Evolutionary conservation across 169 alveolate genomes (phyloP).

Genomic region (Babesia caballi): DNA sequence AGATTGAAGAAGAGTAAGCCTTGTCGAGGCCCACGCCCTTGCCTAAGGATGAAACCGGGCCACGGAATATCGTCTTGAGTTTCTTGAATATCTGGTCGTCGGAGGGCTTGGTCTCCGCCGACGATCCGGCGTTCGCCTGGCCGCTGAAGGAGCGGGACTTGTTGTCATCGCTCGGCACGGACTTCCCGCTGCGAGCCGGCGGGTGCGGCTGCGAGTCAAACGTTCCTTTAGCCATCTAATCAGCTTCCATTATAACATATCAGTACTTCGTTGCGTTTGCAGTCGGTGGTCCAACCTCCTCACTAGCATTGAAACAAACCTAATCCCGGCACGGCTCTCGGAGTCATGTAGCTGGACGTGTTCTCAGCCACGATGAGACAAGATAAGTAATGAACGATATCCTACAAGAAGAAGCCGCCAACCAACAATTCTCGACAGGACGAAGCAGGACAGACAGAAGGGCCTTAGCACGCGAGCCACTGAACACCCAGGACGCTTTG

Average conservation of each 20-base stretch:
- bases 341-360: constrained; percentile 16
- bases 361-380: constrained; percentile 10
- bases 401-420: neutral
- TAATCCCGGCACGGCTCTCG: neutral
- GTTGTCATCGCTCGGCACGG: neutral
- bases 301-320: neutral
- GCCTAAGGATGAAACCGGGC: constrained; percentile 3
- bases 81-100: constrained; percentile 28
- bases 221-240: constrained; percentile 3
- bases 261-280: constrained; percentile 1
- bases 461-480: too few relatives aligned
- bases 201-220: constrained; percentile 7
- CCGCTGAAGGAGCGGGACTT: neutral
- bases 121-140: neutral
- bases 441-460: too few relatives aligned
- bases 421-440: too few relatives aligned
- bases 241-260: constrained; percentile 16
- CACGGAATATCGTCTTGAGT: constrained; percentile 37
- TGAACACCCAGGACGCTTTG: too few relatives aligned
- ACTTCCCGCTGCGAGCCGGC: constrained; percentile 18
- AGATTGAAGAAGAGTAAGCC: neutral
- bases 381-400: neutral
- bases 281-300: neutral
- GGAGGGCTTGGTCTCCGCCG: neutral
- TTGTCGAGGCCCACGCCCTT: neutral